Conservation (phyloP, 2,329 filamentous ascomycete species). For the Colletotrichum tofieldiae region DNA sequence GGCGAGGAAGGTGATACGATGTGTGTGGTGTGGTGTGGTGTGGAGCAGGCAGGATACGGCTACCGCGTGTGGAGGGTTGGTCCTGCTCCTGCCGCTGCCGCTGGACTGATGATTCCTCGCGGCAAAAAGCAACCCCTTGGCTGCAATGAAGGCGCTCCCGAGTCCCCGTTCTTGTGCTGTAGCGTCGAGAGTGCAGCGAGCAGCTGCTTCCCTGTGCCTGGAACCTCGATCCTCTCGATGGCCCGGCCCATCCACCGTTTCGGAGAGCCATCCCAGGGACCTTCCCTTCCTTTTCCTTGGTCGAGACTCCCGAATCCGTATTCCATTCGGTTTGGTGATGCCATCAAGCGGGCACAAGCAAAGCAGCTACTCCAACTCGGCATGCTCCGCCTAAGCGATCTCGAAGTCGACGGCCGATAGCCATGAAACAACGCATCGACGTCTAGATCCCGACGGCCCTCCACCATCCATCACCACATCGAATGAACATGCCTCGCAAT, state of each 20-base stretch:
- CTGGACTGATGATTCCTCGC: slow-evolving; percentile 9
- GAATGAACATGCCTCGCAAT: slow-evolving; percentile 35
- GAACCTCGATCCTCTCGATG: background rate
- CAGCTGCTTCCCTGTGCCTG: background rate
- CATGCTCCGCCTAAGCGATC: background rate
- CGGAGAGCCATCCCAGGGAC: slow-evolving; percentile 4
- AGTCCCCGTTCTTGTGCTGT: slow-evolving; percentile 14
- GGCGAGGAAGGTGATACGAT: background rate
- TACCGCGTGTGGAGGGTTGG: background rate
- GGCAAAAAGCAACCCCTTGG: slow-evolving; percentile 35
- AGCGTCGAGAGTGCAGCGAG: background rate
- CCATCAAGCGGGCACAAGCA: slow-evolving; percentile 19
- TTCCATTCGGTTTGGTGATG: slow-evolving; percentile 26
- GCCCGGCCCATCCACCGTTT: background rate
- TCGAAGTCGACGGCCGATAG: background rate
- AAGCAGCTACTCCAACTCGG: background rate
- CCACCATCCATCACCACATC: slow-evolving; percentile 24
- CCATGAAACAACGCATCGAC: slow-evolving; percentile 4
- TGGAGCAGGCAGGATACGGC: background rate
- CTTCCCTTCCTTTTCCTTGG: slow-evolving; percentile 1
- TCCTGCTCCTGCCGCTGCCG: too few species aligned
- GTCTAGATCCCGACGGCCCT: slow-evolving; percentile 16
- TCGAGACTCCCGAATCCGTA: slow-evolving; percentile 12
- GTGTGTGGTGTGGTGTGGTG: background rate
- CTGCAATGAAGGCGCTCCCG: slow-evolving; percentile 14